Evolutionary conservation across 106 monocot genomes (phyloP), one percentile per base, ranked within the genome.

Genomic region (Alisma plantagoaquatica): DNA sequence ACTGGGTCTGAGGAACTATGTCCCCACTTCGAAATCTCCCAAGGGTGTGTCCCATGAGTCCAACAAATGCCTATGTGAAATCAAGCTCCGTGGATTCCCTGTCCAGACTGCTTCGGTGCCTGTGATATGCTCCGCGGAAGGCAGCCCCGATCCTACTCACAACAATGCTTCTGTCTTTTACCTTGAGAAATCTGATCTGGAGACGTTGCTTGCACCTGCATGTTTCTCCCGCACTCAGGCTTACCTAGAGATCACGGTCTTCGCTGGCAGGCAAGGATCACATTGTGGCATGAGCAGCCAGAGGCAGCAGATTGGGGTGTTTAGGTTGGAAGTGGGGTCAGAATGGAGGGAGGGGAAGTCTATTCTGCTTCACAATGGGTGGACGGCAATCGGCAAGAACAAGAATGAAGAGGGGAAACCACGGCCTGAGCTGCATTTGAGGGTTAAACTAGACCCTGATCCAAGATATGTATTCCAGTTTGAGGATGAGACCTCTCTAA

Each of bases 391-490:
- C n/a, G 72, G 88, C 14, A 73, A 71, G 51, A 61, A 56, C 32
- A 74, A 59, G 23, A 53, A 51, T 14, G 61, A 61, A 47, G 59
- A 23, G 21, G 59, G 48, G 18, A 73, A 58, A 54, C 51, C 20
- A 30, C 65, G 51, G 10, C 72, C 69, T 2, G 83, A 80, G 59
- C 60, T 93, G 43, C 87, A 93, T 49, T 53, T 87, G 53, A 87
- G 59, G 41, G 94, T 94, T 46, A 83, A 72, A 60, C 51, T 88
- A 15, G 88, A 88, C 54, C 75, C 77, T 2, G 94, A 94, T 49
- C 87, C 80, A 20, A 73, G 94, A 46, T 94, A 87, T 63, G 73
- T 94, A 19, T 88, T 88, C 60, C 69, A 80, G 43, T 93, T 93
- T 55, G 80, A 87, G 31, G 92, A 82, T 33, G 77, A 79, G 48